phyloP scores from a whole-genome alignment of 2,329 filamentous ascomycete species.

The Hortaea sp. region DNA sequence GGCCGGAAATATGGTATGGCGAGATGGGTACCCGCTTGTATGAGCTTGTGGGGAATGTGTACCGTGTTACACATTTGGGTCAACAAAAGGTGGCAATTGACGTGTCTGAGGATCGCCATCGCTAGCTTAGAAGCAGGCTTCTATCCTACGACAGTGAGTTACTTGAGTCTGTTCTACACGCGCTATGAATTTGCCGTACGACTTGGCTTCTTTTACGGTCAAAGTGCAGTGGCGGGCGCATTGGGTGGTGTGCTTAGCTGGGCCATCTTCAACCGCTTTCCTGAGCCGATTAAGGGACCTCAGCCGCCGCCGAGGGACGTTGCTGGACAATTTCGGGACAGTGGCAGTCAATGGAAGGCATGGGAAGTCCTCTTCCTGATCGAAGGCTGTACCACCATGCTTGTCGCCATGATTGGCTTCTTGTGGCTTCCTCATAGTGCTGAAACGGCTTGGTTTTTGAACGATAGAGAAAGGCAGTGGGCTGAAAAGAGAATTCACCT shows the following conservation, averaged over 20 bases:
- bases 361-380: conserved; percentile 44
- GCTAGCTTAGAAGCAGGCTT: conserved; percentile 46
- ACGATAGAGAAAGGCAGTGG: conserved; percentile 35
- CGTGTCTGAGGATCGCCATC: conserved; percentile 35
- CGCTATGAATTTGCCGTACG: conserved; percentile 47
- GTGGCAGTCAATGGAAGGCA: conserved; percentile 29
- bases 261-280: conserved; percentile 37
- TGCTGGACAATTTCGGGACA: background rate
- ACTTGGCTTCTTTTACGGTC: conserved; percentile 47
- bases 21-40: conserved; percentile 47
- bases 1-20: conserved; percentile 47
- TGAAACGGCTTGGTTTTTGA: conserved; percentile 43
- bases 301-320: conserved; percentile 1
- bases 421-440: conserved; percentile 41
- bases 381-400: conserved; percentile 38
- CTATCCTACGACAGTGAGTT: conserved; percentile 49
- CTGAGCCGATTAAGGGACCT: conserved; percentile 6
- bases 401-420: conserved; percentile 37
- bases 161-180: conserved; percentile 49
- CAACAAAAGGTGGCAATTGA: conserved; percentile 37
- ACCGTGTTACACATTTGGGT: conserved; percentile 41
- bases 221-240: conserved; percentile 46
- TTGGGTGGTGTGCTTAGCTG: conserved; percentile 47
- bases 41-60: conserved; percentile 44
- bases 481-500: conserved; percentile 36